Conservation (phyloP, 306 rosid genomes). For the Lagenaria siceraria region DNA sequence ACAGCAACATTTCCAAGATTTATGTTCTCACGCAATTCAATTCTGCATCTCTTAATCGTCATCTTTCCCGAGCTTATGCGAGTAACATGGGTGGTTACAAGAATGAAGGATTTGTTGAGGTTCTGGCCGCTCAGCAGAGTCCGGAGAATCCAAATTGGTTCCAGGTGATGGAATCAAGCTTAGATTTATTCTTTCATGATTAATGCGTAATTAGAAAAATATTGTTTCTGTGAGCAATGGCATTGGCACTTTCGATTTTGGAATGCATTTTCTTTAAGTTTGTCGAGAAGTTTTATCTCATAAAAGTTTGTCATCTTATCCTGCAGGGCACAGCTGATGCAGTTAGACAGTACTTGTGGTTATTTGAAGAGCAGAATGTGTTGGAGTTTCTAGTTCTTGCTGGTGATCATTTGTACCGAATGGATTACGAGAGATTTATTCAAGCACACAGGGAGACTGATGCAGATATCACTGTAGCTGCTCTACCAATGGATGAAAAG, state of each 20-base stretch:
- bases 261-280: not conserved
- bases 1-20: conserved; percentile 87
- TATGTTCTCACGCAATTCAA: conserved; percentile 96
- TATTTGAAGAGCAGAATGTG: conserved; percentile 93
- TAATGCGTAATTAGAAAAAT: not conserved
- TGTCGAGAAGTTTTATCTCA: not conserved
- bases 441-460: conserved; percentile 93
- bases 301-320: not conserved
- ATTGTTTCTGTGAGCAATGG: not conserved
- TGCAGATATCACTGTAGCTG: conserved; percentile 98
- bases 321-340: conserved; percentile 94
- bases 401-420: conserved; percentile 88
- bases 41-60: conserved; percentile 95
- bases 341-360: conserved; percentile 91
- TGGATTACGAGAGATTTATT: conserved; percentile 92
- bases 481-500: conserved; percentile 92
- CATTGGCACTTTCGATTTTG: not conserved
- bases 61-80: conserved; percentile 90
- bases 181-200: not conserved
- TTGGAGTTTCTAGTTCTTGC: conserved; percentile 84
- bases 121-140: conserved; percentile 98
- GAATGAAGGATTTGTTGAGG: conserved; percentile 94
- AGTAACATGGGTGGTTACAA: conserved; percentile 95
- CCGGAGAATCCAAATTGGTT: conserved; percentile 99
- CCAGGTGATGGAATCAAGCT: conserved; percentile 41